Base-by-base conservation (phyloP, 805 yeast species). In the Saccharomycopsis lassenensis region DNA sequence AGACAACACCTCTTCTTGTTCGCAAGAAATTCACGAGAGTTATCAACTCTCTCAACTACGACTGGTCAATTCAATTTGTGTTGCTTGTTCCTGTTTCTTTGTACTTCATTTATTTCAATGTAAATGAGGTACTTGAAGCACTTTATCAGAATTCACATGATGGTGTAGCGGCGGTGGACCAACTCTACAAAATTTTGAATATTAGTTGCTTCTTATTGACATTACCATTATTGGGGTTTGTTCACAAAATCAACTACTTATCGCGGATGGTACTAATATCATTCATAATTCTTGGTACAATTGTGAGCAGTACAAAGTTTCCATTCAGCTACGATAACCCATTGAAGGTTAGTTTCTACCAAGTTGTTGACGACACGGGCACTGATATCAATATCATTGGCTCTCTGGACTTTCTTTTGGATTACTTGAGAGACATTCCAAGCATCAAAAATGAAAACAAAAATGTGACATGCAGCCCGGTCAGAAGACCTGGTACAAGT, bases 41-140 rank as follows among this genome's bases (percentile, higher is more conserved):
- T 12, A 12, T 35, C 3, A 44, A 49, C 33, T 69, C 74, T 4
- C 66, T 69, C 31, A 69, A 77, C 27, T 83, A 79, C 50, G 94
- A 80, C 48, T 86, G 95, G 95, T 65, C 77, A 11, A 45, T 83
- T 12, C 94, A 86, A 53, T 84, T 71, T 48, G 46, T 82, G 22
- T 43, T 76, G 1, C 52, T 78, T 12, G 83, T 79, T 10, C 95
- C 95, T 2, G 35, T 78, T 10, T 58, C 79, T 1, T 59, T 75
- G 2, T 64, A 69, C 23, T 49, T 77, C 24, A 50, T 76, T n/a
- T 67, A 71, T 47, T 67, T 70, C 38, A 56, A 66, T 24, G 77
- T 79, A 4, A 42, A 51, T 5, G 68, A 64, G 40, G 55, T 81
- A 2, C 51, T 83, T 23, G 76, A 74, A 40, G 91, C 83, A 0